Evolutionary conservation across 805 yeast genomes (phyloP).

Genomic region (Diddensiella santjacobensis): DNA sequence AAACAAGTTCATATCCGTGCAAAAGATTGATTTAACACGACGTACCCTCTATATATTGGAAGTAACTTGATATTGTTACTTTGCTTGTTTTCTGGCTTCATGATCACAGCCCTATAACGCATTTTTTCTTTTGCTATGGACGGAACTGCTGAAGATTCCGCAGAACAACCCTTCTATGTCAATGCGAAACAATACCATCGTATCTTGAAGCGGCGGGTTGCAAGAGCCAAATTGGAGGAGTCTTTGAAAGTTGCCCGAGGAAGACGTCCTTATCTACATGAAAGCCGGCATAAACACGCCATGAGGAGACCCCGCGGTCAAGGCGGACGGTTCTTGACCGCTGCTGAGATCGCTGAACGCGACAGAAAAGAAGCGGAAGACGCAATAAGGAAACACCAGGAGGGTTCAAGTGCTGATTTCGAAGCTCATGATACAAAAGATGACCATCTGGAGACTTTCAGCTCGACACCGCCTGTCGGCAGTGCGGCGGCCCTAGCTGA

Average conservation of each 20-base stretch:
- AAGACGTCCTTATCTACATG: slow-evolving; percentile 91
- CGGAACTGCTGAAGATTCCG: slow-evolving; percentile 15
- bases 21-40: too few relatives aligned
- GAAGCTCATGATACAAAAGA: too few relatives aligned
- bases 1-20: too few relatives aligned
- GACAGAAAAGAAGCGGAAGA: slow-evolving; percentile 40
- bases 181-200: slow-evolving; percentile 98
- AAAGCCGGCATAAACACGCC: slow-evolving; percentile 96
- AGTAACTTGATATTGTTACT: too few relatives aligned
- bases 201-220: slow-evolving; percentile 85
- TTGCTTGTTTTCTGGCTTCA: too few relatives aligned
- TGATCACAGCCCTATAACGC: too few relatives aligned
- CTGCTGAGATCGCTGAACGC: slow-evolving; percentile 70
- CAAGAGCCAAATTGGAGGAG: slow-evolving; percentile 91
- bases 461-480: too few relatives aligned
- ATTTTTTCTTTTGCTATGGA: too few relatives aligned
- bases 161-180: slow-evolving; percentile 92
- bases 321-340: slow-evolving; percentile 95
- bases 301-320: slow-evolving; percentile 99
- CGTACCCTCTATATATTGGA: too few relatives aligned
- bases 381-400: slow-evolving; percentile 1
- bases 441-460: too few relatives aligned
- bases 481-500: too few relatives aligned
- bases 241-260: slow-evolving; percentile 82
- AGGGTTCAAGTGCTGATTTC: not conserved